Percentiles rank a stretch among this genome's conserved stretches.
These are phyloP conservation scores for Hymenoscyphus albidus DNA, from an alignment of 2,329 filamentous ascomycete genomes.

Conservation along the genomic window DNA sequence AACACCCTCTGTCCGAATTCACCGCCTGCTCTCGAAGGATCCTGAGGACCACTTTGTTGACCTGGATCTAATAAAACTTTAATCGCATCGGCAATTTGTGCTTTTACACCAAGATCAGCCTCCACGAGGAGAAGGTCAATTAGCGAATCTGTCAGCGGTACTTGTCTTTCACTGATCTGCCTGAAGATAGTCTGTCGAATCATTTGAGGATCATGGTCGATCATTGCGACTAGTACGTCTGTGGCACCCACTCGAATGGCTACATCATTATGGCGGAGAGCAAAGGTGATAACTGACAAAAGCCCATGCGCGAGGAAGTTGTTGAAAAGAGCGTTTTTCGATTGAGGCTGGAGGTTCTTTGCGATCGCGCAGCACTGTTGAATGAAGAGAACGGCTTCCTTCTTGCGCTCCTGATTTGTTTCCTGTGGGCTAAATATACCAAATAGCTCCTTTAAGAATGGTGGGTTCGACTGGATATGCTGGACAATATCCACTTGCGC, in stretches of 20 bases:
- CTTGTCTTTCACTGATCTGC: slow-evolving; percentile 81
- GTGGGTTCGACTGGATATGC: slow-evolving; percentile 78
- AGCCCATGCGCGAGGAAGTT: slow-evolving; percentile 88
- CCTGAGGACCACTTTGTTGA: slow-evolving; percentile 55
- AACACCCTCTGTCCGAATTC: slow-evolving; percentile 62
- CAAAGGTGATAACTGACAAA: slow-evolving; percentile 86
- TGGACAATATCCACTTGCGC: slow-evolving; percentile 98
- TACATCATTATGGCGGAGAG: slow-evolving; percentile 79
- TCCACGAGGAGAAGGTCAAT: slow-evolving; percentile 90
- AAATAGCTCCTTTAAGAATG: slow-evolving; percentile 82
- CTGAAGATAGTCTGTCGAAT: slow-evolving; percentile 91
- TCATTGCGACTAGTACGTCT: slow-evolving; percentile 87
- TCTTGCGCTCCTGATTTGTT: slow-evolving; percentile 68
- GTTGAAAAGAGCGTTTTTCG: slow-evolving; percentile 76
- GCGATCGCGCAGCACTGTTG: slow-evolving; percentile 93
- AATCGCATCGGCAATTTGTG: slow-evolving; percentile 90
- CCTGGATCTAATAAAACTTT: slow-evolving; percentile 84
- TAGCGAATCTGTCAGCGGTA: slow-evolving; percentile 83
- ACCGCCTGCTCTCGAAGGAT: slow-evolving; percentile 59
- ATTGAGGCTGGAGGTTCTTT: slow-evolving; percentile 86
- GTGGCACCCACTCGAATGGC: slow-evolving; percentile 86
- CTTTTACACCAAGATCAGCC: slow-evolving; percentile 89
- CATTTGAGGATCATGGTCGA: slow-evolving; percentile 93
- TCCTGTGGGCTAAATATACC: slow-evolving; percentile 70
- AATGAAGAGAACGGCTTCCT: slow-evolving; percentile 92